Conservation (phyloP, 2,329 filamentous ascomycete species). For the Talaromyces rugulosus region DNA sequence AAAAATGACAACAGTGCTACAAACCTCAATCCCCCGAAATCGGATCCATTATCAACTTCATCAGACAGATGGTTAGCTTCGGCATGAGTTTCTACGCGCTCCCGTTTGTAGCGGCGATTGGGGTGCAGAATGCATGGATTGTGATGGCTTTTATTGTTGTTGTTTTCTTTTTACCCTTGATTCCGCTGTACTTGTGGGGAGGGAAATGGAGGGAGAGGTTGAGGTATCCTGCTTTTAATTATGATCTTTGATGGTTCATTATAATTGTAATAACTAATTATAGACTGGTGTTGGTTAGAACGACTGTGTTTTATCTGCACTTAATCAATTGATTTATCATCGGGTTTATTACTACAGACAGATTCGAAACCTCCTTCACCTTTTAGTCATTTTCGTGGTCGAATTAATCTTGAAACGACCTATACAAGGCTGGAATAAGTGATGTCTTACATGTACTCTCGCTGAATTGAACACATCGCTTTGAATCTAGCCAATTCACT, state of each 20-base stretch:
- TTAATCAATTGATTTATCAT: background rate
- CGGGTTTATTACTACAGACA: background rate
- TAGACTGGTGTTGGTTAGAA: background rate
- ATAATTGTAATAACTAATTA: background rate
- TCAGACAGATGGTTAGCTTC: background rate
- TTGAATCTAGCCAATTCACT: no score
- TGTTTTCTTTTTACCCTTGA: background rate
- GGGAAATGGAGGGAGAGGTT: background rate
- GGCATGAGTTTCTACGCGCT: constrained; percentile 1
- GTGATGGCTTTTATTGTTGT: background rate
- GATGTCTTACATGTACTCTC: no score
- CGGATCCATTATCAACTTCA: background rate
- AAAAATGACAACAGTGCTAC: constrained; percentile 15
- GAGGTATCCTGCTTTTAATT: background rate
- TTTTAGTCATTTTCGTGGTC: no score
- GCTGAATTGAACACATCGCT: no score
- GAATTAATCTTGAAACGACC: no score
- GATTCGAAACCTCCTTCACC: no score
- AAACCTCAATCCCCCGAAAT: constrained; percentile 19
- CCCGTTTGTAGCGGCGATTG: background rate
- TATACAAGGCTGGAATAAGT: no score
- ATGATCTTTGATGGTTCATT: background rate
- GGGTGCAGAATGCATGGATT: constrained; percentile 1
- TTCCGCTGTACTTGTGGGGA: background rate
- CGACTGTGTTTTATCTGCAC: background rate